Percentiles rank a stretch among this genome's conserved stretches.
Evolutionary conservation across 805 yeast genomes (phyloP).

Genomic region (Wickerhamiella cacticola): DNA sequence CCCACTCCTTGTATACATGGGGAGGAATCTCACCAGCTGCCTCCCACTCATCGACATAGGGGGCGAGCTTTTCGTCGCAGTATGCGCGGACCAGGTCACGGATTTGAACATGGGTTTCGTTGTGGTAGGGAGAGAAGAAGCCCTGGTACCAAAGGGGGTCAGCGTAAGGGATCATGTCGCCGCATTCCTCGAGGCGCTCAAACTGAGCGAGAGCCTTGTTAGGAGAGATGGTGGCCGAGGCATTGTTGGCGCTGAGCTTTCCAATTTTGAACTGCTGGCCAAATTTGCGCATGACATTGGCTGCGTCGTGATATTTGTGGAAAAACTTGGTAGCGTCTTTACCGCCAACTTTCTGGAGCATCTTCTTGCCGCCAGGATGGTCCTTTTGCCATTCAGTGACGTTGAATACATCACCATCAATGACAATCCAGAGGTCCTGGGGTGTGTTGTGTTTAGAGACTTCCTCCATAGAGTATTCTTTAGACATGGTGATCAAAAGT

Average conservation of each 20-base stretch:
- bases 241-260: conserved; percentile 16
- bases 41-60: conserved; percentile 35
- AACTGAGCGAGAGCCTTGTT: conserved; percentile 12
- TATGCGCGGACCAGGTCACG: conserved; percentile 33
- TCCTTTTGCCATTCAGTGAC: conserved; percentile 54
- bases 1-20: conserved; percentile 28
- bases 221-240: conserved; percentile 12
- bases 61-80: conserved; percentile 31
- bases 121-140: conserved; percentile 31
- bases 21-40: conserved; percentile 29
- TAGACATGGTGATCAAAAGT: conserved; percentile 14
- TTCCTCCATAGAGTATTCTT: conserved; percentile 31
- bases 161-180: conserved; percentile 31
- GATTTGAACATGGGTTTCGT: conserved; percentile 31
- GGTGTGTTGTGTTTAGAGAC: conserved; percentile 60
- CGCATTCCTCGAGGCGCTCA: conserved; percentile 20
- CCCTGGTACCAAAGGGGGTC: conserved; percentile 38
- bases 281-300: conserved; percentile 28
- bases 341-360: conserved; percentile 71
- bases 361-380: conserved; percentile 75
- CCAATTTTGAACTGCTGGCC: conserved; percentile 30
- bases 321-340: conserved; percentile 61
- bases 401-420: conserved; percentile 71
- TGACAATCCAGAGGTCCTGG: conserved; percentile 73
- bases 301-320: conserved; percentile 35